Conservation (phyloP, 202 grass and related monocot species). For the Zoysia matrella region DNA sequence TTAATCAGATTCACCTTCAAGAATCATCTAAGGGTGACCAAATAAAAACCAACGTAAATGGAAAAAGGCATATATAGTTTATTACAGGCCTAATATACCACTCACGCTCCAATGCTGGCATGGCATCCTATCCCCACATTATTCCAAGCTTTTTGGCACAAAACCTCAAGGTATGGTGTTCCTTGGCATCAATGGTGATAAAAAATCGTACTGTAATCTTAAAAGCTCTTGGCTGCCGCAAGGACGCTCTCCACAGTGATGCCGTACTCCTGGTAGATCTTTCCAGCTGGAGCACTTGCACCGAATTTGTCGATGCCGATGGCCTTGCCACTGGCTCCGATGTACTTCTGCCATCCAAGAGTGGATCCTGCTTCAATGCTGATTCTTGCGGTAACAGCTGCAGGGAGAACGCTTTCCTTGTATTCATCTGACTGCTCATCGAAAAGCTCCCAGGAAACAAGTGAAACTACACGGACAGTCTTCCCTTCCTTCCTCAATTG, state of each 20-base stretch:
- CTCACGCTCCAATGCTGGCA: constrained; percentile 40
- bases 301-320: constrained; percentile 95
- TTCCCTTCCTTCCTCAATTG: constrained; percentile 89
- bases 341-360: constrained; percentile 77
- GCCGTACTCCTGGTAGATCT: constrained; percentile 82
- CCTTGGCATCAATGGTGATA: constrained; percentile 38
- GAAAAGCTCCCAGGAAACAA: constrained; percentile 84
- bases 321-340: constrained; percentile 68
- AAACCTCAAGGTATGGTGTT: constrained; percentile 32
- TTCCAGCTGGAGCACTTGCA: constrained; percentile 82
- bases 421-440: constrained; percentile 80
- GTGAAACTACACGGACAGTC: constrained; percentile 79
- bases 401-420: constrained; percentile 85
- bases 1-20: constrained; percentile 51
- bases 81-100: constrained; percentile 66
- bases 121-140: constrained; percentile 32
- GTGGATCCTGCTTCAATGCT: constrained; percentile 81
- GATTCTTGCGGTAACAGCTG: constrained; percentile 64
- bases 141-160: constrained; percentile 46
- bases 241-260: constrained; percentile 68
- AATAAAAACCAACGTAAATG: constrained; percentile 52
- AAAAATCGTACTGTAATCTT: constrained; percentile 49
- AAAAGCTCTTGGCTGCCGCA: constrained; percentile 75
- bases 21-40: constrained; percentile 32
- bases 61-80: constrained; percentile 48